Evolutionary conservation across 352 stramenopile genomes (phyloP).

Genomic region (Pilasporangium apinafurcum): DNA sequence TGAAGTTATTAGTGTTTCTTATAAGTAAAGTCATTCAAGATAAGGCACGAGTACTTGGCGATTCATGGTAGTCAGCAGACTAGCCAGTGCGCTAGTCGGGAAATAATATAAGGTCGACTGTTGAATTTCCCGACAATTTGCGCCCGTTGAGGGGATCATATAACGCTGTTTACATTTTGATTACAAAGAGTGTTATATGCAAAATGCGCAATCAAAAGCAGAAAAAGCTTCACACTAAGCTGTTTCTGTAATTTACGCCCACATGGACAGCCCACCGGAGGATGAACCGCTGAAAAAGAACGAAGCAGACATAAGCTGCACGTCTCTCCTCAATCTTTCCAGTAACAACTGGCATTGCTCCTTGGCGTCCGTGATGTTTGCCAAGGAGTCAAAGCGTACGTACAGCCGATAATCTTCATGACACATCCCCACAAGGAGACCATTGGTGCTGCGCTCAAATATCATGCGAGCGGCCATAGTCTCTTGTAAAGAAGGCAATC

Average conservation of each 20-base stretch:
- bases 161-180: background rate
- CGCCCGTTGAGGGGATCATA: no score
- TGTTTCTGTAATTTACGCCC: conserved; percentile 1
- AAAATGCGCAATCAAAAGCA: no score
- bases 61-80: background rate
- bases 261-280: conserved; percentile 2
- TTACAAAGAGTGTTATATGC: background rate
- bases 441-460: conserved; percentile 39
- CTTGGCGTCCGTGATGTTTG: conserved; percentile 31
- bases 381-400: conserved; percentile 48
- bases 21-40: no score
- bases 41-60: background rate
- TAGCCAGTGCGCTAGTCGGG: background rate
- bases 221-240: no score
- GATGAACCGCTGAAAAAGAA: background rate
- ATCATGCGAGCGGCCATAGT: conserved; percentile 29
- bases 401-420: conserved; percentile 49
- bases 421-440: conserved; percentile 43
- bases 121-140: background rate
- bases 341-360: conserved; percentile 51
- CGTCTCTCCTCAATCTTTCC: conserved; percentile 43
- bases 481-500: conserved; percentile 18
- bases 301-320: conserved; percentile 34
- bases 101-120: background rate
- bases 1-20: no score